phyloP scores from a whole-genome alignment of 1,284 basidiomycete species.

The Gomphus bonarii region DNA sequence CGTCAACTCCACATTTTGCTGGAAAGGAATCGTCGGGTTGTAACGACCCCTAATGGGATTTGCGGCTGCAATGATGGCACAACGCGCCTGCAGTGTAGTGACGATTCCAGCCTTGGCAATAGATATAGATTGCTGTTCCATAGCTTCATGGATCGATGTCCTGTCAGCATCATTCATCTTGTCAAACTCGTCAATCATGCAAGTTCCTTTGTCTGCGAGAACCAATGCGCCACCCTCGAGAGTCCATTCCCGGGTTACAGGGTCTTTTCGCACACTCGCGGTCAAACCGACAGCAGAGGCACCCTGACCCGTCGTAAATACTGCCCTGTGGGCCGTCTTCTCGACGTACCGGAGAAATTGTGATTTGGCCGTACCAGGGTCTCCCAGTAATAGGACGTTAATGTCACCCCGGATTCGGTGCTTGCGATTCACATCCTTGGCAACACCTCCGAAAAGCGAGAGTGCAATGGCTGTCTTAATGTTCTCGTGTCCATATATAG shows the following conservation, averaged over 20 bases:
- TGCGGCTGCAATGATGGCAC: slow-evolving; percentile 94
- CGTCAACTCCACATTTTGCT: slow-evolving; percentile 97
- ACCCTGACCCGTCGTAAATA: slow-evolving; percentile 98
- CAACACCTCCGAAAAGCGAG: slow-evolving; percentile 87
- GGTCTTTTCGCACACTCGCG: slow-evolving; percentile 95
- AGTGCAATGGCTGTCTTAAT: slow-evolving; percentile 97
- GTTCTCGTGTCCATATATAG: slow-evolving; percentile 97
- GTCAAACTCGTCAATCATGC: slow-evolving; percentile 99
- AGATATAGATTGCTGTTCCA: slow-evolving; percentile 99
- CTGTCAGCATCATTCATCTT: slow-evolving; percentile 99
- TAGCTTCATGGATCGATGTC: slow-evolving; percentile 98
- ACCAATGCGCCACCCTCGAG: slow-evolving; percentile 97
- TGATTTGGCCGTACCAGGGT: slow-evolving; percentile 98
- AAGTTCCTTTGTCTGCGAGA: slow-evolving; percentile 97
- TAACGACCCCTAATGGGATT: slow-evolving; percentile 95
- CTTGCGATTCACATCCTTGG: slow-evolving; percentile 95
- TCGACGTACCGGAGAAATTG: slow-evolving; percentile 99
- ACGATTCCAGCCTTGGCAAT: slow-evolving; percentile 99
- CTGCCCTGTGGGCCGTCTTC: slow-evolving; percentile 94
- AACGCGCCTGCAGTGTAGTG: slow-evolving; percentile 92
- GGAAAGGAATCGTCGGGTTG: slow-evolving; percentile 96
- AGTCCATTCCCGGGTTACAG: slow-evolving; percentile 96
- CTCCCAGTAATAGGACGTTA: slow-evolving; percentile 91
- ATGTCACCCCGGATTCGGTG: slow-evolving; percentile 96
- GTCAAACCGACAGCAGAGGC: slow-evolving; percentile 98